phyloP scores from a whole-genome alignment of 2,329 filamentous ascomycete species.

The Beauveria bassiana region DNA sequence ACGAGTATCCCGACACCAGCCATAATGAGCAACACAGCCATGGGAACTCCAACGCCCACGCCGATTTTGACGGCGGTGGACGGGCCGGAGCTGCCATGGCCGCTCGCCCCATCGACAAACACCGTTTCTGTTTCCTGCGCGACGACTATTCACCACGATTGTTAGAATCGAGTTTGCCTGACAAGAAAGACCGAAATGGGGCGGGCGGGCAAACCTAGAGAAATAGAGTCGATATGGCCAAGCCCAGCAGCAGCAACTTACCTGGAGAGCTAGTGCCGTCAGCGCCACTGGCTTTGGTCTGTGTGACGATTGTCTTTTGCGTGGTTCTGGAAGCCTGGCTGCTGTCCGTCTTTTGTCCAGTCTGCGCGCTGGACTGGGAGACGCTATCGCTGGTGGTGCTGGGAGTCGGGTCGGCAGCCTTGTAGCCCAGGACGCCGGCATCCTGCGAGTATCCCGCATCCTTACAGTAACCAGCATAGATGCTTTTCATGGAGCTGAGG shows the following conservation, averaged over 20 bases:
- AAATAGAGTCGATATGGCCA: neutral
- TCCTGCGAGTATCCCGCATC: constrained; percentile 20
- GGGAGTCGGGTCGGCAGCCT: constrained; percentile 15
- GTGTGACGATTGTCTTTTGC: constrained; percentile 18
- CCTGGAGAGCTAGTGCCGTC: constrained; percentile 18
- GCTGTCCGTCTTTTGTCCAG: constrained; percentile 14
- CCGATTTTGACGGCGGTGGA: neutral
- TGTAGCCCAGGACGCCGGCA: constrained; percentile 18
- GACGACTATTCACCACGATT: neutral
- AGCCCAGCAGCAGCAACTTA: constrained; percentile 22
- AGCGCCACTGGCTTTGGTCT: constrained; percentile 18
- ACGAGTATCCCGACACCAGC: neutral
- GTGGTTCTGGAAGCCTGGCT: constrained; percentile 14
- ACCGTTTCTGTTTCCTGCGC: constrained; percentile 4
- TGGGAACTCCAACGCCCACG: neutral
- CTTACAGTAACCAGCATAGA: constrained; percentile 22
- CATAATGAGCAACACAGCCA: neutral
- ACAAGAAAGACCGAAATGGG: neutral
- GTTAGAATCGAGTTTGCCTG: neutral
- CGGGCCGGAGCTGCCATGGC: neutral
- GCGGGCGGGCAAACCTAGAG: constrained; percentile 3
- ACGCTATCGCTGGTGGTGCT: constrained; percentile 6
- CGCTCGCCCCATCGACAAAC: neutral
- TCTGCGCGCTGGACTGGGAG: neutral
- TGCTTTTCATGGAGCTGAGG: constrained; percentile 19